These are phyloP conservation scores for Leucosporidium scottii DNA, from an alignment of 768 basidiomycete species.

Conservation along the genomic window DNA sequence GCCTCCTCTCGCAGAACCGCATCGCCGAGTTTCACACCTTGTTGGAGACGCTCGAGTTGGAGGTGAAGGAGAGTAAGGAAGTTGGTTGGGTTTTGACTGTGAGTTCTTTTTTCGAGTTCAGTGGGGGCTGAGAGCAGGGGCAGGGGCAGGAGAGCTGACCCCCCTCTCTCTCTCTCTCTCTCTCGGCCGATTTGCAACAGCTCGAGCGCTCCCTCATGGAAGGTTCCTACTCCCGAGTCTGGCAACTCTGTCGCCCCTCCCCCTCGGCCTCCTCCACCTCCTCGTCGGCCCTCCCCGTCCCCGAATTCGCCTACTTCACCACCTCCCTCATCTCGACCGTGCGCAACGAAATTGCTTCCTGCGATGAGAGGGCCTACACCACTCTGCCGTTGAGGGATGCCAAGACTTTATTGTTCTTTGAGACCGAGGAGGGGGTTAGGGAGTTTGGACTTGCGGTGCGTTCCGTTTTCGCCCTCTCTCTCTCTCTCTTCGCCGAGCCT, in stretches of 20 bases:
- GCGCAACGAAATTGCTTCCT: conserved; percentile 92
- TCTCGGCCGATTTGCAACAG: no score
- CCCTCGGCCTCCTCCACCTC: neutral
- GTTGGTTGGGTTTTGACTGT: conserved; percentile 37
- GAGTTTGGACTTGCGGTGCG: conserved; percentile 72
- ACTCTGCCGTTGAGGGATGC: conserved; percentile 86
- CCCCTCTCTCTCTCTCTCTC: conserved; percentile 59
- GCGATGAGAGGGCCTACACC: conserved; percentile 88
- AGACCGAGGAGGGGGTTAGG: conserved; percentile 66
- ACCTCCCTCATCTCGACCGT: conserved; percentile 92
- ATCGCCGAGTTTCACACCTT: conserved; percentile 97
- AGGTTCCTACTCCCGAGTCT: conserved; percentile 94
- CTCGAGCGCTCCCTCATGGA: conserved; percentile 98
- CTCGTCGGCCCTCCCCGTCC: conserved; percentile 14
- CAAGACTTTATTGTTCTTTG: conserved; percentile 84
- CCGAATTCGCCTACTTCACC: conserved; percentile 91
- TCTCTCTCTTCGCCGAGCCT: neutral
- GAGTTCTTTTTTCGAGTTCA: no score
- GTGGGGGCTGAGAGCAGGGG: no score
- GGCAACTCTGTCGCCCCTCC: conserved; percentile 61
- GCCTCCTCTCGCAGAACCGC: conserved; percentile 86
- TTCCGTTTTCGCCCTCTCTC: neutral
- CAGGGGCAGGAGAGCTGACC: conserved; percentile 21
- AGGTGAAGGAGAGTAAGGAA: conserved; percentile 10
- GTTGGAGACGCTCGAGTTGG: conserved; percentile 74